Percentiles rank a stretch among this genome's conserved stretches.
phyloP scores from a whole-genome alignment of 2,329 filamentous ascomycete species.

The Lachnellula subtilissima region DNA sequence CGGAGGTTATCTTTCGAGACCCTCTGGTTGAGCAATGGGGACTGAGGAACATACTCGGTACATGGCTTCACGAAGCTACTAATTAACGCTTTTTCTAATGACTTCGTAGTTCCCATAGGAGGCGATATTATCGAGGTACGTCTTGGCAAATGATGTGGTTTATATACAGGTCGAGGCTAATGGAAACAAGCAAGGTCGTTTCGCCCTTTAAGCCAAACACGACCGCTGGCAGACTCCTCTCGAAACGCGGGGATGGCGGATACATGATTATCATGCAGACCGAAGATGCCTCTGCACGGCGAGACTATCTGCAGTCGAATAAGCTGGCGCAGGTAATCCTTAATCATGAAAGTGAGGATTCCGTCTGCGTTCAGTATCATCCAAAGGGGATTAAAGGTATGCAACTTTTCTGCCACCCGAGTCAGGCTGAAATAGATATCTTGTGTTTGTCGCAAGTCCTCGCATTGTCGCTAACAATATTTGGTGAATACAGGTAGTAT shows the following conservation, averaged over 20 bases:
- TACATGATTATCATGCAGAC: constrained; percentile 48
- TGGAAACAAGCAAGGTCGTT: constrained; percentile 25
- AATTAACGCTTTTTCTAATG: not conserved
- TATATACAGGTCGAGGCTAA: not conserved
- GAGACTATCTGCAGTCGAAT: constrained; percentile 34
- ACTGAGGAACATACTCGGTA: constrained; percentile 20
- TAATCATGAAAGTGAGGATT: constrained; percentile 31
- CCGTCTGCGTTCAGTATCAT: constrained; percentile 39
- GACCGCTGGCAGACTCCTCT: constrained; percentile 37
- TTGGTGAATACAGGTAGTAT: constrained; percentile 7
- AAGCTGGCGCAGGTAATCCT: constrained; percentile 36
- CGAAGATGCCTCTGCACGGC: constrained; percentile 34
- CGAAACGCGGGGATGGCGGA: constrained; percentile 40
- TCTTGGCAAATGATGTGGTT: not conserved
- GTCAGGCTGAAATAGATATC: not conserved
- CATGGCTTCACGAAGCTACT: not conserved
- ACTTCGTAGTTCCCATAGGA: constrained; percentile 35
- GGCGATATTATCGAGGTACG: constrained; percentile 39
- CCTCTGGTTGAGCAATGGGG: constrained; percentile 21
- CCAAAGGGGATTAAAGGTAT: constrained; percentile 35
- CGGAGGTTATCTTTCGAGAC: constrained; percentile 17
- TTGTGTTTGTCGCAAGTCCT: not conserved
- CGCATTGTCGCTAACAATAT: not conserved
- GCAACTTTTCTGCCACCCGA: not conserved
- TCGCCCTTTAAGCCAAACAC: constrained; percentile 36